Evolutionary conservation across 805 yeast species (phyloP), one percentile per base, ranked within the genome.

Genomic region (Metschnikowia lunata): DNA sequence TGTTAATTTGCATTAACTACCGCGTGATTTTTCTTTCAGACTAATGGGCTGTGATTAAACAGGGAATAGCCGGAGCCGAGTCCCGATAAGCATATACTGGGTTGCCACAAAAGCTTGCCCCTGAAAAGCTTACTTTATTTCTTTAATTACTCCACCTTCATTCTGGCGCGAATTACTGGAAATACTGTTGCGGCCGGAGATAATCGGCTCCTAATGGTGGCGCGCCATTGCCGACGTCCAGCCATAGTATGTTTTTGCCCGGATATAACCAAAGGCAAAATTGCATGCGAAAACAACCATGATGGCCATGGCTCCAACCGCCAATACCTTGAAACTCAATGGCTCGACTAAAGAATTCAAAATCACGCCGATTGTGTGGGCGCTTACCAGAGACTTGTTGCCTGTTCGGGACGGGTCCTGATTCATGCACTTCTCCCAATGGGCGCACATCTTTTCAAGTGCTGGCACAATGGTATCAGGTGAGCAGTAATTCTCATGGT

Each of bases 401-500:
- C 82, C 79, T 43, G 60, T 50, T 55, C 71, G 59, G 54, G 66
- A 52, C 4, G 80, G 78, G 43, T 81, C 78, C 52, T 79, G 76
- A 39, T 70, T 70, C 85, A 83, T 82, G 57, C 91, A 84, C 37
- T 71, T 71, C 41, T 71, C 75, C 89, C 88, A 85, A 45, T 71
- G 66, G 12, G 69, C 63, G 61, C 93, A 85, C 32, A 71, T 68
- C 26, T 65, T 63, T 44, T 75, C 77, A 45, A 84, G 58, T 2
- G 82, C 85, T 1, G 89, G 85, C 2, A 75, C 79, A 8, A 78
- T 66, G 4, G 71, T 64, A 9, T 72, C 77, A 4, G 79, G 79
- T 12, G 67, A 67, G 59, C 95, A 85, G 32, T 70, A 60, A 60
- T 85, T 85, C 9, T 71, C 75, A 31, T 63, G 37, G 57, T 75